phyloP scores from a whole-genome alignment of 495 filamentous ascomycete species.

The Penicillium paxilli region DNA sequence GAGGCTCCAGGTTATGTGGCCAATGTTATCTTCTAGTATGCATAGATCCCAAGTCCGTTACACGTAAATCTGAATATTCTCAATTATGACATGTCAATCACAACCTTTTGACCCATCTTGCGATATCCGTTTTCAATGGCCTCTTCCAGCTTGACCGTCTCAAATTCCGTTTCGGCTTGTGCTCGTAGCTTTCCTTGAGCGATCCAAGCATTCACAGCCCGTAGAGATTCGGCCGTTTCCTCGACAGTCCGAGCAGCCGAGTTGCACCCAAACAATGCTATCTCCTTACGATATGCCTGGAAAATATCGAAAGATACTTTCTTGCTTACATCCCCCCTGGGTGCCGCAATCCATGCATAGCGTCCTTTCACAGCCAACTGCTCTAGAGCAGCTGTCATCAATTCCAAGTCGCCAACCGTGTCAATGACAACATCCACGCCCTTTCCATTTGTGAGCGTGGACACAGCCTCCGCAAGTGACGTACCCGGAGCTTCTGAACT shows the following conservation, averaged over 20 bases:
- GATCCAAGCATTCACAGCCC: slow-evolving; percentile 11
- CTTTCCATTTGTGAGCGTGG: slow-evolving; percentile 8
- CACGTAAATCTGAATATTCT: background rate
- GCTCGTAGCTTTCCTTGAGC: slow-evolving; percentile 9
- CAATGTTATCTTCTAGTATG: too few species aligned
- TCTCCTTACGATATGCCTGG: slow-evolving; percentile 20
- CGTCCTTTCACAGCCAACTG: slow-evolving; percentile 15
- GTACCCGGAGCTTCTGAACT: background rate
- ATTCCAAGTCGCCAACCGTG: slow-evolving; percentile 14
- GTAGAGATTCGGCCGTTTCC: slow-evolving; percentile 11
- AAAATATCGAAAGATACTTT: slow-evolving; percentile 16
- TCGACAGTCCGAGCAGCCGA: slow-evolving; percentile 8
- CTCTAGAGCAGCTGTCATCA: slow-evolving; percentile 17
- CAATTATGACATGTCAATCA: slow-evolving; percentile 12
- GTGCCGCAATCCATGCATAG: slow-evolving; percentile 21
- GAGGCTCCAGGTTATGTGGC: too few species aligned
- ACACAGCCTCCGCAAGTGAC: background rate
- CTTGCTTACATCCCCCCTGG: slow-evolving; percentile 10
- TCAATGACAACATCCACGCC: slow-evolving; percentile 23
- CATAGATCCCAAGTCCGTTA: too few species aligned
- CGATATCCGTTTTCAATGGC: slow-evolving; percentile 13
- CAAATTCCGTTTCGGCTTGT: slow-evolving; percentile 9
- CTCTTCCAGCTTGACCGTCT: slow-evolving; percentile 11
- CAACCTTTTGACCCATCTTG: slow-evolving; percentile 7
- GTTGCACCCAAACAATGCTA: slow-evolving; percentile 19